Conservation (phyloP, 169 alveolate genomes). For the Cryptosporidium ryanae region DNA sequence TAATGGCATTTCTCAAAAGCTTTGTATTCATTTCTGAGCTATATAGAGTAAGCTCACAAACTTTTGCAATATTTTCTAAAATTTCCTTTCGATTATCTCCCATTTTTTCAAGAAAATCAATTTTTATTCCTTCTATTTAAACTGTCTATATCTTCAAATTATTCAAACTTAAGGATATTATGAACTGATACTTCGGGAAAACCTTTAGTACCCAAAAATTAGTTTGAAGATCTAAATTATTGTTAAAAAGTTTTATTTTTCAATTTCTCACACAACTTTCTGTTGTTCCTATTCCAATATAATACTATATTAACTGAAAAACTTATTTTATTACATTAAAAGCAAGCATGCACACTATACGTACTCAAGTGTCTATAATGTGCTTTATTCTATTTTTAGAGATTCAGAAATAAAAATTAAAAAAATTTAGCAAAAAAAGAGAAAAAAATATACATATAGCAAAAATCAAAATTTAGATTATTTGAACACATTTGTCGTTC, state of each 20-base stretch:
- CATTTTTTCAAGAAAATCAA: constrained; percentile 5
- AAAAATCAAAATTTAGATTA: not conserved
- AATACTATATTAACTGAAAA: not conserved
- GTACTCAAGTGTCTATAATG: constrained; percentile 13
- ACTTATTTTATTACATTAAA: not conserved
- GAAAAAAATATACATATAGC: not conserved
- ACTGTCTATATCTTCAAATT: too few species aligned
- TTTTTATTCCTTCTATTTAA: not conserved
- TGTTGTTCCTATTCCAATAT: not conserved
- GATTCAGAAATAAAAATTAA: not conserved
- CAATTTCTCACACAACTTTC: not conserved
- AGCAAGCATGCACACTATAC: constrained; percentile 74
- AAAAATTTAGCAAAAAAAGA: not conserved
- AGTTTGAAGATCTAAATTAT: not conserved
- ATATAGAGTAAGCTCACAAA: constrained; percentile 68
- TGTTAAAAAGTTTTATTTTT: not conserved
- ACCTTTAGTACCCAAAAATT: too few species aligned
- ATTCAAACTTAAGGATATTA: too few species aligned
- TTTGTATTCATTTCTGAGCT: constrained; percentile 62
- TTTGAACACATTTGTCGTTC: constrained; percentile 10
- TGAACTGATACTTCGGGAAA: too few species aligned
- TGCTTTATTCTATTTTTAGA: constrained; percentile 1
- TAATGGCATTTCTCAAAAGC: constrained; percentile 43
- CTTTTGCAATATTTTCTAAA: constrained; percentile 34
- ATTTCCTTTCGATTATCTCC: constrained; percentile 52